Conservation (phyloP, 495 filamentous ascomycete genomes). For the Barbatosphaeria neglecta region DNA sequence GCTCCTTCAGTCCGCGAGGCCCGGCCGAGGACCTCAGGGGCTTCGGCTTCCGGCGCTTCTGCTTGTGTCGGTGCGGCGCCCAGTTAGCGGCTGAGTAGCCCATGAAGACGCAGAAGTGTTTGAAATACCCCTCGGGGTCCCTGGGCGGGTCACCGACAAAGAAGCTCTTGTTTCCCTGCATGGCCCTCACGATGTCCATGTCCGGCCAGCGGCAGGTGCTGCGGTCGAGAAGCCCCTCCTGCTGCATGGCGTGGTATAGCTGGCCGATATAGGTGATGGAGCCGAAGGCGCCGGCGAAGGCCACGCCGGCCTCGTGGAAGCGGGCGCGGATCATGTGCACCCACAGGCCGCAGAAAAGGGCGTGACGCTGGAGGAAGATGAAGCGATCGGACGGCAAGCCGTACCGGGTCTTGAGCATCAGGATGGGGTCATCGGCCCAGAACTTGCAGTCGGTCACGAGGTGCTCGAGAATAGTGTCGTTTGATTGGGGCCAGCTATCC, state of each 20-base stretch:
- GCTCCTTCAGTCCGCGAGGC: background rate
- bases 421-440: background rate
- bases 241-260: conserved; percentile 23
- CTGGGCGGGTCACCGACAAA: conserved; percentile 19
- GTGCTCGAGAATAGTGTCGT: background rate
- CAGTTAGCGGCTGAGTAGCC: conserved; percentile 18
- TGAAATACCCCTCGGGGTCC: conserved; percentile 15
- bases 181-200: conserved; percentile 16
- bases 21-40: background rate
- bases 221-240: conserved; percentile 12
- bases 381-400: background rate
- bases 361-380: conserved; percentile 8
- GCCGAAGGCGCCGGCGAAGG: conserved; percentile 21
- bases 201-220: conserved; percentile 15
- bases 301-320: conserved; percentile 14
- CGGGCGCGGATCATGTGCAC: conserved; percentile 14
- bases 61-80: conserved; percentile 9
- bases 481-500: background rate
- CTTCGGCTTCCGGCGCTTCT: conserved; percentile 5
- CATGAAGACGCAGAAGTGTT: conserved; percentile 23
- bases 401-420: background rate
- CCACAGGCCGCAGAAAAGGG: conserved; percentile 21
- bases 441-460: background rate
- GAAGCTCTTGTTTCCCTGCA: conserved; percentile 14
- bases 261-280: conserved; percentile 22